A percentile compares a stretch with the other conserved stretches of the same genome.
phyloP scores from a whole-genome alignment of 371 early-diverging fungal genomes.

The Umbelopsis sp. region DNA sequence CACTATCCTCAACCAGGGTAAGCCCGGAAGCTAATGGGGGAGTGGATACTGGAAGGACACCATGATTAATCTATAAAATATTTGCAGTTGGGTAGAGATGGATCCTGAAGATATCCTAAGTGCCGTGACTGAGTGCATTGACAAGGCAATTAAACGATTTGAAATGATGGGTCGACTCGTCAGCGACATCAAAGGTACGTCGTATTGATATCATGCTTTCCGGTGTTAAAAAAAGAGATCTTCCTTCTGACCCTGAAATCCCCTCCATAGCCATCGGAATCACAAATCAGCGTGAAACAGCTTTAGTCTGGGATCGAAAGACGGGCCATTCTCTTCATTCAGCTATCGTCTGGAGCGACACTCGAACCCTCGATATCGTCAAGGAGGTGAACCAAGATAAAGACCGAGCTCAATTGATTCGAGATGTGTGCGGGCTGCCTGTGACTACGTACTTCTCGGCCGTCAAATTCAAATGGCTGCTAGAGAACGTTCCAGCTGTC shows the following conservation, averaged over 20 bases:
- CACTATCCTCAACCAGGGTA: conserved; percentile 78
- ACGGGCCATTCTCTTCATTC: conserved; percentile 83
- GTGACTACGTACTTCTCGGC: conserved; percentile 93
- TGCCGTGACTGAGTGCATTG: conserved; percentile 71
- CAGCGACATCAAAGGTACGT: conserved; percentile 62
- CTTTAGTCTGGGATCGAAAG: conserved; percentile 80
- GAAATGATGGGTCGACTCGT: conserved; percentile 58
- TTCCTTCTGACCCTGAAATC: not conserved
- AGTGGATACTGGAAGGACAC: too few relatives aligned
- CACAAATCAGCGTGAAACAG: conserved; percentile 94
- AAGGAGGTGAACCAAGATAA: conserved; percentile 41
- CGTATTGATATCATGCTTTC: not conserved
- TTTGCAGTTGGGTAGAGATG: conserved; percentile 85
- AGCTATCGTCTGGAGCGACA: conserved; percentile 60
- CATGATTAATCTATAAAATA: not conserved
- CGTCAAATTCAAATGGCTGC: conserved; percentile 88
- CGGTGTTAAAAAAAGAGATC: not conserved
- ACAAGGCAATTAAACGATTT: conserved; percentile 65
- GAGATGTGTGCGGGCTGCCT: conserved; percentile 79
- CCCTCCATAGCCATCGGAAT: conserved; percentile 73
- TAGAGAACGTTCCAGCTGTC: conserved; percentile 75
- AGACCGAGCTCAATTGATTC: conserved; percentile 46
- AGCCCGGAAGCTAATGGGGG: not conserved
- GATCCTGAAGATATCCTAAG: conserved; percentile 76
- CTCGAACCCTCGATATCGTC: conserved; percentile 36